These are phyloP conservation scores for Periconia sp. DNA, from an alignment of 2,329 filamentous ascomycete genomes.

Conservation along the genomic window DNA sequence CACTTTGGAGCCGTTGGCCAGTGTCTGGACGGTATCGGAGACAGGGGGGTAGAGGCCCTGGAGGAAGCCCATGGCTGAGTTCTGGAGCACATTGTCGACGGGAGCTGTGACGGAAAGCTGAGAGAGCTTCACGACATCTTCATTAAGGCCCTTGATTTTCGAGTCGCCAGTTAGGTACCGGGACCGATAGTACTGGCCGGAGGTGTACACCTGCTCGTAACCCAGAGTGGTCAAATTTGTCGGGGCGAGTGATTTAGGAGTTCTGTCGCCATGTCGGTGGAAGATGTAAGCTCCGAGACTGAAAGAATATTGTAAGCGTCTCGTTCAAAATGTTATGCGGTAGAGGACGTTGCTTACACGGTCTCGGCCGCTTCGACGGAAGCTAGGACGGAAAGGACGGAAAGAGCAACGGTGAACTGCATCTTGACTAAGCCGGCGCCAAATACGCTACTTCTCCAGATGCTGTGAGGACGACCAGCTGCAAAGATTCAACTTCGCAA, in stretches of 20 bases:
- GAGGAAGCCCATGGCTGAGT: conserved; percentile 78
- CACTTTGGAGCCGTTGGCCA: conserved; percentile 73
- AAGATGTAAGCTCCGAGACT: conserved; percentile 85
- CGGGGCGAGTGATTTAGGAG: conserved; percentile 74
- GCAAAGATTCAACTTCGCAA: too few species aligned
- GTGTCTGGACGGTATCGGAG: conserved; percentile 55
- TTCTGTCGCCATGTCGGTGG: conserved; percentile 88
- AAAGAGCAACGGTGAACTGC: conserved; percentile 29
- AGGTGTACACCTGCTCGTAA: conserved; percentile 74
- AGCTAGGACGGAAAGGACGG: conserved; percentile 33
- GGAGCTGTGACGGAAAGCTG: conserved; percentile 78
- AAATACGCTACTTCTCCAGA: too few species aligned
- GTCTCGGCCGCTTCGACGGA: conserved; percentile 61
- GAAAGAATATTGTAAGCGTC: too few species aligned
- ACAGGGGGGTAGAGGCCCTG: conserved; percentile 88
- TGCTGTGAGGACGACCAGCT: too few species aligned
- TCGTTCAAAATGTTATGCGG: too few species aligned
- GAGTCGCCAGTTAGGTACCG: conserved; percentile 73
- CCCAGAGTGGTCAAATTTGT: conserved; percentile 80
- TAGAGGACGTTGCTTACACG: too few species aligned
- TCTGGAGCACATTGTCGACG: conserved; percentile 77
- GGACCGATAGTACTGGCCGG: conserved; percentile 76
- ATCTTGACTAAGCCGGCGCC: too few species aligned
- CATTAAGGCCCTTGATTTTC: conserved; percentile 70
- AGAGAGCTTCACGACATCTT: conserved; percentile 68